Percentiles rank a stretch among this genome's conserved stretches.
These are phyloP conservation scores for Globisporangium splendens DNA, from an alignment of 352 stramenopile species.

Conservation along the genomic window DNA sequence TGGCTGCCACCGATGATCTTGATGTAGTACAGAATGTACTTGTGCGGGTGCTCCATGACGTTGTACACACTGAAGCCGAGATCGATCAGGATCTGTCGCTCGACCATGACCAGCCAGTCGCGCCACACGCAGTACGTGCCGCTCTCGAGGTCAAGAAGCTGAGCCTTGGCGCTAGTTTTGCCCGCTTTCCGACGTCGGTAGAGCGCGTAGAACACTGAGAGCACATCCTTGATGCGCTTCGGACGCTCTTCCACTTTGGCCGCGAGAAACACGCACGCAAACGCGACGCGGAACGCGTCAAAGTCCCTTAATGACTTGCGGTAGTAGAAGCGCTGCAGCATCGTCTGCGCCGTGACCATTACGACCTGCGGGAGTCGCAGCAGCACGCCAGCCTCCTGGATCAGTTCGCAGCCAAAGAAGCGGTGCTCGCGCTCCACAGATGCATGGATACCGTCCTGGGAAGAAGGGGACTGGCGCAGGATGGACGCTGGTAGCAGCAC, in stretches of 20 bases:
- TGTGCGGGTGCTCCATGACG: slow-evolving; percentile 91
- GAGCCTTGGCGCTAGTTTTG: slow-evolving; percentile 36
- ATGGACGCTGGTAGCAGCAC: slow-evolving; percentile 46
- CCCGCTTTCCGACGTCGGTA: slow-evolving; percentile 64
- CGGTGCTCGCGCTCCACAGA: slow-evolving; percentile 53
- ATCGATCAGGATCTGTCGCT: slow-evolving; percentile 89
- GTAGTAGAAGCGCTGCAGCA: slow-evolving; percentile 91
- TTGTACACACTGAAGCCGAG: slow-evolving; percentile 92
- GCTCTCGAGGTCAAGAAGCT: slow-evolving; percentile 69
- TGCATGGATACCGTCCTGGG: slow-evolving; percentile 30
- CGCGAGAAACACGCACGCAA: slow-evolving; percentile 87
- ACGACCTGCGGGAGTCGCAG: slow-evolving; percentile 87
- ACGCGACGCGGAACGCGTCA: slow-evolving; percentile 87
- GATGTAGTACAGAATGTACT: slow-evolving; percentile 93
- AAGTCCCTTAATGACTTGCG: slow-evolving; percentile 82
- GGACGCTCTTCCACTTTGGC: slow-evolving; percentile 89
- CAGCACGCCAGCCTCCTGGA: slow-evolving; percentile 87
- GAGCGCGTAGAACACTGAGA: slow-evolving; percentile 89
- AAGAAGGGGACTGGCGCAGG: slow-evolving; percentile 48
- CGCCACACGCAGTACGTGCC: slow-evolving; percentile 67
- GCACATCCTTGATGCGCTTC: slow-evolving; percentile 73
- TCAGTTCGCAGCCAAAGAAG: slow-evolving; percentile 88
- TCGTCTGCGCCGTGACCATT: slow-evolving; percentile 87
- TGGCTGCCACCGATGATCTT: slow-evolving; percentile 79
- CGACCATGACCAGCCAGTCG: slow-evolving; percentile 85